Evolutionary conservation across 2,329 filamentous ascomycete species (phyloP).

Genomic region (Exophiala bonariae): DNA sequence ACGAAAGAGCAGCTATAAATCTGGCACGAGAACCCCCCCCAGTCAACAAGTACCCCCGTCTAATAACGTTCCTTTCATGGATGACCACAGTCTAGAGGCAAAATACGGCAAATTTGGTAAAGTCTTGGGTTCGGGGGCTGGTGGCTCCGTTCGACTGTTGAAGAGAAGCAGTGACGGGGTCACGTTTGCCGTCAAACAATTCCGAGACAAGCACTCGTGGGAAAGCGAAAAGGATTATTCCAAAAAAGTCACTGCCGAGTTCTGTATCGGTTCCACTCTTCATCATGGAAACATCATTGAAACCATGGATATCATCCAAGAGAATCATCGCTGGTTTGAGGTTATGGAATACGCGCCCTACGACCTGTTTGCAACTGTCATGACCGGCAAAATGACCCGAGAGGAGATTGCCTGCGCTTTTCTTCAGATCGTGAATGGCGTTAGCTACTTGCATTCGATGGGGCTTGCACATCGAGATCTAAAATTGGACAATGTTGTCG

Average conservation of each 20-base stretch:
- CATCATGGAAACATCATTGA: conserved; percentile 99
- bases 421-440: conserved; percentile 89
- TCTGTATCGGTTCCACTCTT: conserved; percentile 94
- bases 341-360: conserved; percentile 99
- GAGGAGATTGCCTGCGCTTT: conserved; percentile 91
- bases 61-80: conserved; percentile 75
- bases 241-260: conserved; percentile 97
- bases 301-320: conserved; percentile 92
- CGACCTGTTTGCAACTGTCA: conserved; percentile 96
- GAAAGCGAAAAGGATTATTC: conserved; percentile 94
- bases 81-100: conserved; percentile 84
- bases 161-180: conserved; percentile 89
- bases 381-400: conserved; percentile 95
- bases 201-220: conserved; percentile 85
- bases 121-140: conserved; percentile 88
- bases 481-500: conserved; percentile 96
- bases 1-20: conserved; percentile 57
- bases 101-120: conserved; percentile 97
- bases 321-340: conserved; percentile 93
- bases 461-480: conserved; percentile 91
- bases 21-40: conserved; percentile 52
- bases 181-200: conserved; percentile 97
- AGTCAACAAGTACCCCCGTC: conserved; percentile 48
- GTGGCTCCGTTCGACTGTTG: conserved; percentile 90
- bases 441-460: conserved; percentile 92